Evolutionary conservation across 2,329 filamentous ascomycete species (phyloP), one percentile per base, ranked within the genome.

Genomic region (Cladosporium sp.): DNA sequence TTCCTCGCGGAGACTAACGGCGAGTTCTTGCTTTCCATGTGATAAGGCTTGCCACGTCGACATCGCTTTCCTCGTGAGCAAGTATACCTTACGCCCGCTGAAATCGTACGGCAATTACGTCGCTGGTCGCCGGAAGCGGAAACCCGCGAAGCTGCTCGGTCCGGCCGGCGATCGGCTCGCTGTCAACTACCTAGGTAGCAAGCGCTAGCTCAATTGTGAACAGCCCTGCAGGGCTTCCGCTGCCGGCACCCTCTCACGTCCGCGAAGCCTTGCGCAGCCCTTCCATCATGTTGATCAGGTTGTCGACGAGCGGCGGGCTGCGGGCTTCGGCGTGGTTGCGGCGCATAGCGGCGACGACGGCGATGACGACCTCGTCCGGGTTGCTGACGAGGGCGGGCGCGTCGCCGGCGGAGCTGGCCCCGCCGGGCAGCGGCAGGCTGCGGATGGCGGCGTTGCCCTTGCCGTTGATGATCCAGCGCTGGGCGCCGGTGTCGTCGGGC

Each of bases 231-330:
- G 22, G 22, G 22, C 22, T 43, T 19, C 28, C 4, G 22, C 22
- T 28, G 22, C 22, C 22, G 3, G 22, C 7, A 4, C 14, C 43
- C 10, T 46, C 43, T 52, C 49, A 52, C n/a, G 62, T 66, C 58
- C 60, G 58, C 11, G 62, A 60, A 10, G 62, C 65, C 45, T 66
- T 67, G 28, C 65, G 48, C 49, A 87, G 66, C 57, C 83, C 81
- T 56, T 77, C 77, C 60, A 88, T 78, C 58, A 88, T 68, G 43
- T 81, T 76, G 43, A 82, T 78, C 44, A 88, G 65, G 56, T 87
- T 87, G 59, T 86, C 83, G 1, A 87, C 83, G 42, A 89, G 74
- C 0, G 83, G 78, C 10, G 84, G 81, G 54, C 67, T 65, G 54
- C 62, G 59, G 22, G 62, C 61, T 33, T 64, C 61, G 42, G 64